Base-by-base conservation (phyloP, 1,284 basidiomycete genomes). In the Gymnopus androsaceus region DNA sequence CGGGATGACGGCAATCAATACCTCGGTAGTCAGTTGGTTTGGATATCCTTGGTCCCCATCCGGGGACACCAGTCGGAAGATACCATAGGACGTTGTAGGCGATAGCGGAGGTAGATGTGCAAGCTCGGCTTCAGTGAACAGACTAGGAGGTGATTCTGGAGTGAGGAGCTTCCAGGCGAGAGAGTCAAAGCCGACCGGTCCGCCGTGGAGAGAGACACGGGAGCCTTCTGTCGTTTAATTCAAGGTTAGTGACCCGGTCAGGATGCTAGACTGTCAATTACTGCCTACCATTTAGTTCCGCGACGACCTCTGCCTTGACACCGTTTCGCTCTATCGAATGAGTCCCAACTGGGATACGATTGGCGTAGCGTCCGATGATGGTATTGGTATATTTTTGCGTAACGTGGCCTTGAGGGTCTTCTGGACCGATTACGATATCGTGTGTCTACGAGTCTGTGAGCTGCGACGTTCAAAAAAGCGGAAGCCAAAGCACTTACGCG, bases 371-470 rank as follows among this genome's bases (percentile, higher is more conserved):
- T 25, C 88, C 88, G 55, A 90, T 77, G 65, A 89, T 77, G 11
- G 84, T 82, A 70, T 90, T 90, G 45, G 79, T 83, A 70, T 89
- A 90, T 69, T 84, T 87, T 66, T 83, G 77, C 11, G 67, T 72
- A 41, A 74, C 67, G 67, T 89, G 86, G 62, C 77, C 82, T 58
- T 76, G 66, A 51, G 86, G 82, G 30, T 75, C 70, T 72, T 88
- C 85, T 28, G 88, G 87, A 12, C 87, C 88, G 61, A 89, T 76
- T 46, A 90, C 79, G 57, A 90, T 80, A 67, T 90, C 88, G 70
- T 89, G 85, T 8, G 84, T 87, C 85, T 88, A 53, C 15, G 54
- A 51, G 33, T 51, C 38, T 27, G 42, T 45, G 28, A 44, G 17
- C 3, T 9, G n/a, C n/a, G 15, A n/a, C 8, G 19, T 19, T 28